Base-by-base conservation (phyloP, 2,329 filamentous ascomycete species). In the Aspergillus brunneoviolaceus region DNA sequence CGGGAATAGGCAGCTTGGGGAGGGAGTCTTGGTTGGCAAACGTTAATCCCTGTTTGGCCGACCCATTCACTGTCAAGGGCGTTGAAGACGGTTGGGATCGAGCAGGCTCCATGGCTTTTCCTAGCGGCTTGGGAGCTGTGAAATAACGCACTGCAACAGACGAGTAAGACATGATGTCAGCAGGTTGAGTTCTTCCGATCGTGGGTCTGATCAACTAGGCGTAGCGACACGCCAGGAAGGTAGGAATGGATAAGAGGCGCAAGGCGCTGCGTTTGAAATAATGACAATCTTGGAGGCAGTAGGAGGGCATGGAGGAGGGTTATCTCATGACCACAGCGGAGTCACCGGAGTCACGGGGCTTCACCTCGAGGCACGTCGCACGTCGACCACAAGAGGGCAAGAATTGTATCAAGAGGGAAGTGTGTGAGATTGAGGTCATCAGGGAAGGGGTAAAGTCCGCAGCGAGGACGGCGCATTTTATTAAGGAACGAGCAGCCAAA, bases 221-320 rank as follows among this genome's bases (percentile, higher is more conserved):
- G 81, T 91, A 92, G 57, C 91, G 81, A 68, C 89, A 88, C 67
- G 89, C 91, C 76, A 96, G 86, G 71, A 81, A 85, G 69, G 90
- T 96, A 79, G 87, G 85, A 70, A 96, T 87, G 73, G 90, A 94
- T 69, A 96, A 82, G 74, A 92, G 88, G 82, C 91, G 91, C 80
- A 96, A 81, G 74, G 91, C 90, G 77, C 89, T 96, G 82, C 91
- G 91, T 82, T 91, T 95, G 80, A 96, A 96, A 80, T 96, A 96
- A 76, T 96, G 91, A 72, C 90, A 96, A 78, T 96, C 90, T 83
- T 95, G 89, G 60, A 91, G 81, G 77, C 82, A 96, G 77, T 91
- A 94, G 70, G 84, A 78, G 82, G 90, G 90, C 91, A 96, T 96
- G 67, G 73, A 67, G 52, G 52, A 45, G 39, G 61, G 66, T 68